These are phyloP conservation scores for Plantago elongata DNA, from an alignment of 257 asterid genomes.

Conservation along the genomic window DNA sequence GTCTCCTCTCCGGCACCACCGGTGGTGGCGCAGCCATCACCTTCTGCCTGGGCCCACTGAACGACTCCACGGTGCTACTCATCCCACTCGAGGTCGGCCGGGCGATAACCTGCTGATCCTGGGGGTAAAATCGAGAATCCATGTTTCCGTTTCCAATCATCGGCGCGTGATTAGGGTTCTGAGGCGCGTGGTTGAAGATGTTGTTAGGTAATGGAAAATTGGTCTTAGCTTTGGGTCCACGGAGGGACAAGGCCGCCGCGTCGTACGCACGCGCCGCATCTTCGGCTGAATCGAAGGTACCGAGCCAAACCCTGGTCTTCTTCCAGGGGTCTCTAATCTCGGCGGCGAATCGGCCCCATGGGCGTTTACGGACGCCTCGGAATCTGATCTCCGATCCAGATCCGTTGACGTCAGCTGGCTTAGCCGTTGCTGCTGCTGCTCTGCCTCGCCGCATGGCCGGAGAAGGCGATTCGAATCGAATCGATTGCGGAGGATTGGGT, in stretches of 20 bases:
- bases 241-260: slow-evolving; percentile 39
- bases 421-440: not conserved
- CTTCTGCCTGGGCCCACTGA: slow-evolving; percentile 50
- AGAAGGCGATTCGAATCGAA: too few relatives aligned
- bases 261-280: slow-evolving; percentile 57
- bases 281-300: slow-evolving; percentile 51
- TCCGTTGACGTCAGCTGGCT: slow-evolving; percentile 28
- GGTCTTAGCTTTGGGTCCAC: slow-evolving; percentile 48
- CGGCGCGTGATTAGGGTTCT: slow-evolving; percentile 28
- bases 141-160: not conserved
- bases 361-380: slow-evolving; percentile 46
- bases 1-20: slow-evolving; percentile 32
- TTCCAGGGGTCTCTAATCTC: slow-evolving; percentile 55
- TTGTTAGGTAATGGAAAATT: slow-evolving; percentile 26
- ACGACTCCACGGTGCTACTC: slow-evolving; percentile 79
- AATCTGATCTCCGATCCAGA: slow-evolving; percentile 44
- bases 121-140: slow-evolving; percentile 31
- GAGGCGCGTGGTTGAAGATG: slow-evolving; percentile 21
- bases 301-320: slow-evolving; percentile 53
- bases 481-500: too few relatives aligned
- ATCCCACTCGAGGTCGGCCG: slow-evolving; percentile 57
- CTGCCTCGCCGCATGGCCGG: too few relatives aligned
- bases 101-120: slow-evolving; percentile 31
- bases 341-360: slow-evolving; percentile 55
- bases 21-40: slow-evolving; percentile 17